A percentile compares a stretch with the other conserved stretches of the same genome.
These are phyloP conservation scores for Medicago truncatula DNA, from an alignment of 306 rosid species.

Conservation along the genomic window MtrunA17r5.0-ANR NC_053045.1:6416501-6417000, in stretches of 20 bases:
- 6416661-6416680: conserved; percentile 39
- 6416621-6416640: neutral
- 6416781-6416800: neutral
- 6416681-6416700: conserved; percentile 21
- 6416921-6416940: neutral
- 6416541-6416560: neutral
- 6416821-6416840: too few relatives aligned
- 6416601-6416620: neutral
- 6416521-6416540: neutral
- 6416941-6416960: neutral
- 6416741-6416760: conserved; percentile 46
- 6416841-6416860: too few relatives aligned
- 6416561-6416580: neutral
- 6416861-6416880: too few relatives aligned
- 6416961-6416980: neutral
- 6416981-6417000: neutral
- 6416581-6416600: neutral
- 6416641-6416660: neutral
- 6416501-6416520: neutral
- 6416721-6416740: conserved; percentile 25
- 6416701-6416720: conserved; percentile 10
- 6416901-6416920: conserved; percentile 36
- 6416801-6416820: conserved; percentile 8
- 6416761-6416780: conserved; percentile 1
- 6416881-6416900: neutral